Evolutionary conservation across 225 moss, liverwort and hornwort species (phyloP).

Genomic region (Marchantia polymorpha): DNA sequence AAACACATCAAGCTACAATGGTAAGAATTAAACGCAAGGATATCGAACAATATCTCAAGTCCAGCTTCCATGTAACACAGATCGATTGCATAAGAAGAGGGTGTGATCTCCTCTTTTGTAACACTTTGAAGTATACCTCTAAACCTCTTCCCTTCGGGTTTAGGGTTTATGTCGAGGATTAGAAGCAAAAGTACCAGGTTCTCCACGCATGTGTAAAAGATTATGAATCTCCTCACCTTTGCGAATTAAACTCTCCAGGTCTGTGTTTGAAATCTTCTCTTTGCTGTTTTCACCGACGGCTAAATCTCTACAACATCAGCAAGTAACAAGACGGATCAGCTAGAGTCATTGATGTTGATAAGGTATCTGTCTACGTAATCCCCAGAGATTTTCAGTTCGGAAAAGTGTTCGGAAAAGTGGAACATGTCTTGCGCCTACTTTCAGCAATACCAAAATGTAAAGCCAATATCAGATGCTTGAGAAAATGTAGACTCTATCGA

Average conservation of each 20-base stretch:
- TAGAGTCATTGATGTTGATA: background rate
- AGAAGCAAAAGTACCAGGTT: no score
- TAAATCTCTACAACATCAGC: slow-evolving; percentile 15
- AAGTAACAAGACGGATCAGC: background rate
- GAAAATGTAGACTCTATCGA: no score
- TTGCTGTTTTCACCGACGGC: background rate
- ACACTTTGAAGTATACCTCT: no score
- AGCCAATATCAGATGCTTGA: background rate
- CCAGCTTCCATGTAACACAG: background rate
- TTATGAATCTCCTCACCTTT: background rate
- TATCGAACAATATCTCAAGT: background rate
- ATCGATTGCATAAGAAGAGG: background rate
- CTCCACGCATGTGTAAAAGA: no score
- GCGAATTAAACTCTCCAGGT: slow-evolving; percentile 8
- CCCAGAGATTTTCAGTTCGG: background rate
- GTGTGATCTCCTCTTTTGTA: no score
- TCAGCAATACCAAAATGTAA: background rate
- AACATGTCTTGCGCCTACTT: background rate
- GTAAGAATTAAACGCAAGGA: background rate
- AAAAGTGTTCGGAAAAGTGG: background rate
- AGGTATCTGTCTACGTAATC: no score
- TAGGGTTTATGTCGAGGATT: no score
- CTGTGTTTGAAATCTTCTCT: background rate
- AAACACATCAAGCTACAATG: background rate
- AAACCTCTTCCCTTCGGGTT: no score